phyloP scores from a whole-genome alignment of 75 land plant genomes.

The Ceratopteris richardii region DNA sequence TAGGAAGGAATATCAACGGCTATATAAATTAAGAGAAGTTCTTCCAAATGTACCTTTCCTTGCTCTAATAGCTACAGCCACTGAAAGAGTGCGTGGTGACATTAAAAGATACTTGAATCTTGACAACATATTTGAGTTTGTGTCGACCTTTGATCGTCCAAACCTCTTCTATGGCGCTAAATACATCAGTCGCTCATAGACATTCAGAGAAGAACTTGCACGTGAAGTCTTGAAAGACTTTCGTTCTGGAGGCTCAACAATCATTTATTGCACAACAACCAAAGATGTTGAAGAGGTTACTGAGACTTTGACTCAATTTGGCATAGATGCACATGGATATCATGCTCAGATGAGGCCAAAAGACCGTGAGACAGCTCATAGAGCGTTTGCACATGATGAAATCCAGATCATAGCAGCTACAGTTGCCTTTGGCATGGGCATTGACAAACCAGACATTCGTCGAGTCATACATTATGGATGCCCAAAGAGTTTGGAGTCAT shows the following conservation, averaged over 20 bases:
- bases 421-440: constrained; percentile 94
- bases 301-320: constrained; percentile 34
- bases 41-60: constrained; percentile 61
- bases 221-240: constrained; percentile 40
- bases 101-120: constrained; percentile 54
- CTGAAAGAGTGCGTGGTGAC: constrained; percentile 68
- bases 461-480: constrained; percentile 89
- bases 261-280: constrained; percentile 71
- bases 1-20: constrained; percentile 66
- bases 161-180: constrained; percentile 77
- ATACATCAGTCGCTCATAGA: constrained; percentile 18
- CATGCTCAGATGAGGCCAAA: constrained; percentile 65
- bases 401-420: constrained; percentile 77
- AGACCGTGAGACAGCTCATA: constrained; percentile 55
- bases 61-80: constrained; percentile 82
- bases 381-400: constrained; percentile 67
- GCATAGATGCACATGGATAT: constrained; percentile 53
- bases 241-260: constrained; percentile 47
- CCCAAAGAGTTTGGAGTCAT: constrained; percentile 82
- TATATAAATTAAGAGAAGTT: constrained; percentile 30
- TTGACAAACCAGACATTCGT: constrained; percentile 81
- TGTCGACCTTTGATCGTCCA: constrained; percentile 72
- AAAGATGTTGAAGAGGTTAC: constrained; percentile 72
- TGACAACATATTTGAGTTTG: constrained; percentile 35
- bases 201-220: constrained; percentile 61